These are phyloP conservation scores for Ganoderma lingzhi DNA, from an alignment of 1,284 basidiomycete species.

Conservation along the genomic window DNA sequence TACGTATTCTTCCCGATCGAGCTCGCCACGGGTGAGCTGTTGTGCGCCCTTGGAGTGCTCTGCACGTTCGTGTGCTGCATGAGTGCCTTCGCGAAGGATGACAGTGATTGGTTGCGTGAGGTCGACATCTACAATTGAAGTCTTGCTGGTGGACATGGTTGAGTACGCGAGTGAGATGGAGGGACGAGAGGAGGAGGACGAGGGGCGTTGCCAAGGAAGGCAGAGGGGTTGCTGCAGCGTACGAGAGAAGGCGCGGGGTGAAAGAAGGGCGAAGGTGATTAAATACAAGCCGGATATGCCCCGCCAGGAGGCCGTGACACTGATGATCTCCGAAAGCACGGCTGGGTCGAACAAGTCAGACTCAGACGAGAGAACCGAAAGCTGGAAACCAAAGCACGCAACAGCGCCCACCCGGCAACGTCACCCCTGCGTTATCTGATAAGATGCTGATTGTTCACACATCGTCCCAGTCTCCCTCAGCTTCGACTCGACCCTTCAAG, in stretches of 20 bases:
- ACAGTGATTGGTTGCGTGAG: conserved; percentile 54
- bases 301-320: conserved; percentile 26
- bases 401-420: background rate
- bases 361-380: conserved; percentile 6
- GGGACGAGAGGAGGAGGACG: conserved; percentile 4
- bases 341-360: conserved; percentile 1
- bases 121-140: conserved; percentile 41
- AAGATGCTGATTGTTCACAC: background rate
- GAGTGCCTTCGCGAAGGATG: conserved; percentile 64
- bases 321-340: conserved; percentile 16
- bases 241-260: background rate
- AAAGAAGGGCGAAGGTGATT: conserved; percentile 1
- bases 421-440: background rate
- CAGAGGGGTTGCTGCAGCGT: background rate
- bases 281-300: conserved; percentile 13
- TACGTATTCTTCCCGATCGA: conserved; percentile 72
- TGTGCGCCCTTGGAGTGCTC: conserved; percentile 68
- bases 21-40: conserved; percentile 66
- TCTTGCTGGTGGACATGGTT: conserved; percentile 11
- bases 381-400: conserved; percentile 20
- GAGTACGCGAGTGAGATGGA: conserved; percentile 24
- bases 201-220: conserved; percentile 18
- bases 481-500: background rate
- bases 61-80: conserved; percentile 67
- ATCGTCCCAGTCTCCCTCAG: background rate